phyloP scores from a whole-genome alignment of 345 rosid genomes.

The Orychophragmus violaceus region DNA sequence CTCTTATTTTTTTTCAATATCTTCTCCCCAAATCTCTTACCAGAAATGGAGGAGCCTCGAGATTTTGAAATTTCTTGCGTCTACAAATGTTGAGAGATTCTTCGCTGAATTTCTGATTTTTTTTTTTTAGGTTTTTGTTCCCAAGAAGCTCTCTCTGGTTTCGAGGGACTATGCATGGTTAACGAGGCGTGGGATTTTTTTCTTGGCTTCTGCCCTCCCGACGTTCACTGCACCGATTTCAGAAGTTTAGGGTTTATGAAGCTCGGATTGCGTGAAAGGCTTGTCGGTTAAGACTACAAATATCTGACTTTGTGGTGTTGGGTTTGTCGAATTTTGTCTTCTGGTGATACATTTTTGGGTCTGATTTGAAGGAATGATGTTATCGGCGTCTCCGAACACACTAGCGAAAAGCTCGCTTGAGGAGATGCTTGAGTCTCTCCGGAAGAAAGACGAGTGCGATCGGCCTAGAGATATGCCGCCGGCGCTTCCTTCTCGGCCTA shows the following conservation, averaged over 20 bases:
- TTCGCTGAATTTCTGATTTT: background rate
- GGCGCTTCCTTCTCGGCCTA: constrained; percentile 85
- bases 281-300: constrained; percentile 5
- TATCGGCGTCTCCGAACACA: constrained; percentile 65
- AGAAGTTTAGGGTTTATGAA: constrained; percentile 33
- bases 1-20: background rate
- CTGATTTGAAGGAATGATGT: constrained; percentile 45
- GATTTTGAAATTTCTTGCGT: background rate
- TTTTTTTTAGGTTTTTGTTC: background rate
- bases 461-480: constrained; percentile 81
- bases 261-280: no score
- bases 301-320: constrained; percentile 3
- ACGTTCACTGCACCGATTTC: background rate
- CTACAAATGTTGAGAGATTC: constrained; percentile 13
- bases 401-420: constrained; percentile 79
- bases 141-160: constrained; percentile 22
- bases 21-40: background rate
- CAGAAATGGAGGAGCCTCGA: constrained; percentile 23
- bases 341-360: constrained; percentile 9
- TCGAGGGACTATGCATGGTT: constrained; percentile 24
- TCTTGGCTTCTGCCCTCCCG: background rate
- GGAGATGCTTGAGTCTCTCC: constrained; percentile 86
- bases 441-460: constrained; percentile 62
- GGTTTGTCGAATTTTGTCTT: background rate
- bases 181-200: constrained; percentile 6